Conservation (phyloP, 108 stramenopile species). For the Cyclotella choctawhatcheeana region DNA sequence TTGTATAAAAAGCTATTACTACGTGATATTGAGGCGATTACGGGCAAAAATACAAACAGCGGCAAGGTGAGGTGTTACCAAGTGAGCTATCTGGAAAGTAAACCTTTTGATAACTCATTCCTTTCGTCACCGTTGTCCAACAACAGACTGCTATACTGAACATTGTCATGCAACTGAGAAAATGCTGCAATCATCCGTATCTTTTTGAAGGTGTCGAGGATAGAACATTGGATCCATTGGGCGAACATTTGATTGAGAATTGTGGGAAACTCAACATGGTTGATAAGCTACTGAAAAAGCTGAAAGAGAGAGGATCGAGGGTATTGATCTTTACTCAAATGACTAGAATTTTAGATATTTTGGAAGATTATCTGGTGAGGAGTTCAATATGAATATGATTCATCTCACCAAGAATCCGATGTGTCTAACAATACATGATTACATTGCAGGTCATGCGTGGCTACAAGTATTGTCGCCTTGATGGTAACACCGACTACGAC, state of each 20-base stretch:
- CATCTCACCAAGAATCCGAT: no score
- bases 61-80: no score
- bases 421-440: no score
- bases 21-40: conserved; percentile 85
- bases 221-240: conserved; percentile 82
- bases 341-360: conserved; percentile 94
- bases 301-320: conserved; percentile 88
- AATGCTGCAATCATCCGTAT: conserved; percentile 99
- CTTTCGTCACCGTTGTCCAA: no score
- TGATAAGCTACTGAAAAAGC: conserved; percentile 86
- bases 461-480: conserved; percentile 94
- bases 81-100: no score
- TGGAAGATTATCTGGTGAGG: conserved; percentile 90
- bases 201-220: conserved; percentile 97
- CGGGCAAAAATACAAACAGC: conserved; percentile 70
- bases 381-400: no score
- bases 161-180: conserved; percentile 99
- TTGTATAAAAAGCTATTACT: conserved; percentile 91
- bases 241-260: conserved; percentile 89
- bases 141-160: conserved; percentile 90
- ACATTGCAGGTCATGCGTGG: conserved; percentile 62
- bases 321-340: conserved; percentile 98
- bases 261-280: conserved; percentile 88
- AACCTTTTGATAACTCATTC: no score
- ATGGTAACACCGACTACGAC: conserved; percentile 97